phyloP scores from a whole-genome alignment of 257 asterid species.

The Capsicum baccatum region DNA sequence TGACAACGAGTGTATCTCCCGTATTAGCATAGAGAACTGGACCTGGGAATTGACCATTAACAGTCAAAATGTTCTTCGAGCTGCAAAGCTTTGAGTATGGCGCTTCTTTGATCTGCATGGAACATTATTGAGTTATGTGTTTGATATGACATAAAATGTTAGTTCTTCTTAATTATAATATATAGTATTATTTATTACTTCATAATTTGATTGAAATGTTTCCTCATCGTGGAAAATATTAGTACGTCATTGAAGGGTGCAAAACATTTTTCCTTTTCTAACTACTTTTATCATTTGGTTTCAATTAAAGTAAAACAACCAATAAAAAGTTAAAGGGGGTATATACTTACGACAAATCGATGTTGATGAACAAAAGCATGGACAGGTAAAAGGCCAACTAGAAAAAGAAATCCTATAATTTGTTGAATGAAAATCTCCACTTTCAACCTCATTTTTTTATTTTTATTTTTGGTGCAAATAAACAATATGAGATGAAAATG shows the following conservation, averaged over 20 bases:
- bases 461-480: not conserved
- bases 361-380: conserved; percentile 20
- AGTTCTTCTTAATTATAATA: too few relatives aligned
- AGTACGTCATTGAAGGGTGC: not conserved
- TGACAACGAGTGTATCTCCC: conserved; percentile 38
- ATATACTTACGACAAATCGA: not conserved
- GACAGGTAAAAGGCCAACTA: conserved; percentile 10
- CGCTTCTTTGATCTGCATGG: conserved; percentile 39
- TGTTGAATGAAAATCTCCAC: not conserved
- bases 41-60: conserved; percentile 46
- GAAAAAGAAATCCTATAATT: conserved; percentile 1
- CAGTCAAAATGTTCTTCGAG: conserved; percentile 40
- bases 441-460: conserved; percentile 13
- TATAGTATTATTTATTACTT: too few relatives aligned
- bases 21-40: conserved; percentile 37
- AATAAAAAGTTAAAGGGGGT: not conserved
- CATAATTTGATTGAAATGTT: not conserved
- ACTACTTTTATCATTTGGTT: not conserved
- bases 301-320: not conserved
- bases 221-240: not conserved
- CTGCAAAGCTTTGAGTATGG: conserved; percentile 34
- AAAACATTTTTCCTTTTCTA: not conserved
- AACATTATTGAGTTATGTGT: not conserved
- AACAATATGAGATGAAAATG: not conserved
- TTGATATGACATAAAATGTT: not conserved